Evolutionary conservation across 768 basidiomycete species (phyloP), one percentile per base, ranked within the genome.

Genomic region (Daedalea quercina): DNA sequence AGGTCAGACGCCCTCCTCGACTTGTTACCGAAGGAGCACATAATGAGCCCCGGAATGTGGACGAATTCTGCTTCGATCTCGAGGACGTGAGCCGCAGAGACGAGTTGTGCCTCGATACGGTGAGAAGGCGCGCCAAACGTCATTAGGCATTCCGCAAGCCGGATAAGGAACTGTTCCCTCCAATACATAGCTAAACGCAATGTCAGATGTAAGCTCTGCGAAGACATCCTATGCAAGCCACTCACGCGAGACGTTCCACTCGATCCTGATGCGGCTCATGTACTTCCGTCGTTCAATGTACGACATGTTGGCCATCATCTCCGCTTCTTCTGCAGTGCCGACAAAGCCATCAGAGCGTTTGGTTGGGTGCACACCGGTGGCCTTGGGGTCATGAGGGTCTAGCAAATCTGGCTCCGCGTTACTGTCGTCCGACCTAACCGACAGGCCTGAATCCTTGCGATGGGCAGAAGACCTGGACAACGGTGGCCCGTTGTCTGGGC

Each of bases 61-160:
- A 95, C 87, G 65, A 94, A 94, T 65, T 94, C 90, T 43, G 91
- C 90, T 65, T 91, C 84, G 51, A 96, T 81, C 61, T 94, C 92
- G 17, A 97, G 82, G 49, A 94, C 92, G 15, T 84, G 79, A 0
- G 94, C 90, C 8, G 90, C 90, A 9, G 93, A 87, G 28, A 87
- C 76, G 35, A 97, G 81, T 65, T 96, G 94, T 2, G 91, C 86
- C 69, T 95, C 93, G 54, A 97, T 89, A 28, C 94, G 83, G 70
- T 97, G 94, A 22, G 90, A 92, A 0, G 93, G 92, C 17, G 93
- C 90, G 3, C 93, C 92, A 63, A 90, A 94, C 12, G 84, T 84
- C 89, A 97, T 94, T 37, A 96, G 74, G 17, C 90, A 84, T 55
- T 85, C 80, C 15, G 92, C 90, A 24, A 96, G 78, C 64, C 83